A percentile compares a stretch with the other conserved stretches of the same genome.
phyloP scores from a whole-genome alignment of 1,284 basidiomycete genomes.

The Naganishia cerealis region DNA sequence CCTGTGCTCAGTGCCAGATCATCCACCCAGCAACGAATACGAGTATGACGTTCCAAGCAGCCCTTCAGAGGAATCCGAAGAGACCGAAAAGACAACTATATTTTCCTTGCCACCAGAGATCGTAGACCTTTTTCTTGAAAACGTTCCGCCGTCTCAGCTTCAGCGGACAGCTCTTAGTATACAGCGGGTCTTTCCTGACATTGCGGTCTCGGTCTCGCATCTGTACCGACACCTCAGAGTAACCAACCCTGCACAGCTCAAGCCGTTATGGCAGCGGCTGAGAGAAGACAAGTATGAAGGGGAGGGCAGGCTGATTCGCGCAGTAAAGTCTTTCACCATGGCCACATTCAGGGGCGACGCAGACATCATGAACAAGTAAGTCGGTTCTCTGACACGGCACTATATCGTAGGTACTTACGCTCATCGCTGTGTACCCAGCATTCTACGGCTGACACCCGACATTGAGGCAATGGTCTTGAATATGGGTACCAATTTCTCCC shows the following conservation, averaged over 20 bases:
- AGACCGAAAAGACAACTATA: conserved; percentile 16
- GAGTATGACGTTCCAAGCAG: background rate
- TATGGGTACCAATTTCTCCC: conserved; percentile 54
- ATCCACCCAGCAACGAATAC: background rate
- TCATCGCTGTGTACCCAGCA: conserved; percentile 36
- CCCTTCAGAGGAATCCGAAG: background rate
- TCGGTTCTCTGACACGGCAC: conserved; percentile 1
- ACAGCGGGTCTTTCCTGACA: conserved; percentile 46
- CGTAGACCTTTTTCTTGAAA: conserved; percentile 47
- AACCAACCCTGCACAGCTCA: conserved; percentile 41
- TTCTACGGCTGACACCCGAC: conserved; percentile 47
- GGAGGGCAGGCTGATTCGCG: conserved; percentile 32
- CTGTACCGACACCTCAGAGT: conserved; percentile 49
- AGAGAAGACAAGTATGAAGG: conserved; percentile 30
- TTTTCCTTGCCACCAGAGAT: conserved; percentile 48
- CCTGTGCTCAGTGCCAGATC: background rate
- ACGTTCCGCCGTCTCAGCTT: conserved; percentile 44
- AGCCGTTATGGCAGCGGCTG: conserved; percentile 38
- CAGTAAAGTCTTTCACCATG: conserved; percentile 35
- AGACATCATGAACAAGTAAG: conserved; percentile 54
- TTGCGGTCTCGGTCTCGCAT: conserved; percentile 40
- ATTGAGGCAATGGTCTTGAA: conserved; percentile 48
- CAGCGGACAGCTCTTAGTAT: conserved; percentile 49
- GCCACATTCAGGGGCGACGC: conserved; percentile 53
- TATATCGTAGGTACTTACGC: background rate